Conservation (phyloP, 2,329 filamentous ascomycete genomes). For the Dactylellina parvicollis region DNA sequence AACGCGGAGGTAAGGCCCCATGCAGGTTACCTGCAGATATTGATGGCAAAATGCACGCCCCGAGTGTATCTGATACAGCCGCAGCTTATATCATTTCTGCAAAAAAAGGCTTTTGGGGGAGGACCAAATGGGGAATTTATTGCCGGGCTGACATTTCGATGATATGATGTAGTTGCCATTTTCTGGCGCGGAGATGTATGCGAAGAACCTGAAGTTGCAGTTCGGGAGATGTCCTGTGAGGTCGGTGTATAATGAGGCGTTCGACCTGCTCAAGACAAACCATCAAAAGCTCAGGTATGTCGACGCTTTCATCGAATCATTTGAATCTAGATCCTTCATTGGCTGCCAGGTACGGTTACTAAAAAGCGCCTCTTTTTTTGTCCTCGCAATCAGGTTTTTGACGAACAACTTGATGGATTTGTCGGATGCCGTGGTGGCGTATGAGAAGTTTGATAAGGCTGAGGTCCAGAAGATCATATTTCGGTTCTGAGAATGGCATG, state of each 20-base stretch:
- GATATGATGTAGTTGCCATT: slow-evolving; percentile 57
- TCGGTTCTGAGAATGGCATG: slow-evolving; percentile 51
- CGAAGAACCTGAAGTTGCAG: slow-evolving; percentile 77
- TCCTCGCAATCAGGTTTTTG: slow-evolving; percentile 62
- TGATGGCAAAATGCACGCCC: slow-evolving; percentile 17
- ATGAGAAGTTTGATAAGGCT: slow-evolving; percentile 67
- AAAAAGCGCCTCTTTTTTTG: background rate
- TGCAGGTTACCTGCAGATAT: slow-evolving; percentile 13
- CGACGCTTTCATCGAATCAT: background rate
- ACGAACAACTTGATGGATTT: slow-evolving; percentile 67
- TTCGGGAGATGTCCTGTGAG: slow-evolving; percentile 82
- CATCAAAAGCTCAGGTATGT: slow-evolving; percentile 73
- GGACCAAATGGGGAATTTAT: slow-evolving; percentile 17
- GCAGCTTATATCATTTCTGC: slow-evolving; percentile 19
- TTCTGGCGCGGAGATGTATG: slow-evolving; percentile 62
- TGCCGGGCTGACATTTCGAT: slow-evolving; percentile 64
- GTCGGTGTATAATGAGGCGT: slow-evolving; percentile 73
- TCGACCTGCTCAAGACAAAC: slow-evolving; percentile 72
- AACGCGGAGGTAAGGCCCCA: slow-evolving; percentile 71
- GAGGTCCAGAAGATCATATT: slow-evolving; percentile 68
- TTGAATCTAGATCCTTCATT: background rate
- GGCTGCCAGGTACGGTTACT: background rate
- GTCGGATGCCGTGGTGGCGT: slow-evolving; percentile 66
- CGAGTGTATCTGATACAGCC: slow-evolving; percentile 29
- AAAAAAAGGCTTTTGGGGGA: background rate